Base-by-base conservation (phyloP, 208 protist genomes). In the Acanthamoeba sp. region DNA sequence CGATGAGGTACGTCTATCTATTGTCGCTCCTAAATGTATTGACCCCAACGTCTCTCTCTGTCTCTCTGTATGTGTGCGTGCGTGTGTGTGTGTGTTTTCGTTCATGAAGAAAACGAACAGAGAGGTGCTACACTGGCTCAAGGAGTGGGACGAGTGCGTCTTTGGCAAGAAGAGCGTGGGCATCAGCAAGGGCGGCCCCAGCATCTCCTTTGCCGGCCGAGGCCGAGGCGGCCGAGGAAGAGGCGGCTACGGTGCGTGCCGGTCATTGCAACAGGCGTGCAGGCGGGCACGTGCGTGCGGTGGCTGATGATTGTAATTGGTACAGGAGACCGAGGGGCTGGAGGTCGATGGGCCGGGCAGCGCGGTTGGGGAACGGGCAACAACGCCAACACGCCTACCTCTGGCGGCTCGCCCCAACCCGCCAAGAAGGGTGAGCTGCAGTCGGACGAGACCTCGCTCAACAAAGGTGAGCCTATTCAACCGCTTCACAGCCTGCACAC, bases 101-200 rank as follows among this genome's bases (percentile, higher is more conserved):
- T n/a, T n/a, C 12, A 4, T 16, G 20, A 40, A 93, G 90, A 93
- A 93, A 85, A 93, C 90, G 32, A 93, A 93, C 55, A 5, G 90
- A 3, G 90, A 93, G 48, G 73, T 93, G 20, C 36, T 93, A 36
- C 45, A 66, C 34, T 93, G 90, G 90, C n/a, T 93, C 42, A 93
- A 93, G 45, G 45, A 80, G 36, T 93, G 90, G 90, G 90, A 93
- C 55, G 90, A 85, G 10, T 85, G 69, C 38, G 90, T 93, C 69
- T 93, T 93, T 82, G 64, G 90, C 27, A 93, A 50, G 36, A 93
- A 93, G 64, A 93, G 73, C 42, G 64, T 71, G 22, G 42, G 42
- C 16, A 93, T 66, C 14, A 48, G 40, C 57, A 69, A 59, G 27
- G 14, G n/a, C n/a, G n/a, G 36, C 16, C 1, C 57, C 55, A 62